Evolutionary conservation across 2,329 filamentous ascomycete genomes (phyloP), one percentile per base, ranked within the genome.

Genomic region (Claviceps capensis): DNA sequence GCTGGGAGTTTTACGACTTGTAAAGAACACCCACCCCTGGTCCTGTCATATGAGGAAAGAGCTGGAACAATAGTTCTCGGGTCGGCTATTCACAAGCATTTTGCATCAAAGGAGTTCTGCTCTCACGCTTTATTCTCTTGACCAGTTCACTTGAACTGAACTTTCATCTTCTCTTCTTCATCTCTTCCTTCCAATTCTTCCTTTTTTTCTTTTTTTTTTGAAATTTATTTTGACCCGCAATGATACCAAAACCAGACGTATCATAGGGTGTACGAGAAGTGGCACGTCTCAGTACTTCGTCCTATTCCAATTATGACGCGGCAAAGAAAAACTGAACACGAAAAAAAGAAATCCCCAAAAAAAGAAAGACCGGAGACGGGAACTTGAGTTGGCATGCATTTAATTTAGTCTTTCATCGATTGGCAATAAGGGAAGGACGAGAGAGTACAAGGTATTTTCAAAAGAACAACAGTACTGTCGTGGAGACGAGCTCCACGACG

Each of bases 1-100:
- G 81, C 54, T 85, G 82, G 82, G 78, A 78, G 59, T 72, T 82
- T 61, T 85, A 85, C 62, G 80, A 78, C 61, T 66, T 85, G 53
- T 82, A 57, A 65, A 43, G 5, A 47, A 41, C 6, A 41, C n/a
- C 38, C 16, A 6, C 13, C 22, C 8, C 1, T 14, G 5, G 22
- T 30, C 19, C n/a, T 9, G 23, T 36, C n/a, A 7, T 19, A 17
- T 19, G 17, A 34, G 19, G 41, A 23, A 43, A 30, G 48, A 36
- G 40, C 17, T 49, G 40, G 40, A 14, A 34, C 16, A 9, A 13
- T n/a, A 44, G 40, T 44, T n/a, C 8, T 44, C 17, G 26, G 40
- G 13, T 49, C n/a, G 40, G 19, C 26, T 17, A n/a, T 38, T 36
- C 14, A 19, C 1, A 13, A 11, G 6, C 49, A 37, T 19, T 36